Conservation (phyloP, 371 early-diverging fungal genomes). For the Mucor piriformis region DNA sequence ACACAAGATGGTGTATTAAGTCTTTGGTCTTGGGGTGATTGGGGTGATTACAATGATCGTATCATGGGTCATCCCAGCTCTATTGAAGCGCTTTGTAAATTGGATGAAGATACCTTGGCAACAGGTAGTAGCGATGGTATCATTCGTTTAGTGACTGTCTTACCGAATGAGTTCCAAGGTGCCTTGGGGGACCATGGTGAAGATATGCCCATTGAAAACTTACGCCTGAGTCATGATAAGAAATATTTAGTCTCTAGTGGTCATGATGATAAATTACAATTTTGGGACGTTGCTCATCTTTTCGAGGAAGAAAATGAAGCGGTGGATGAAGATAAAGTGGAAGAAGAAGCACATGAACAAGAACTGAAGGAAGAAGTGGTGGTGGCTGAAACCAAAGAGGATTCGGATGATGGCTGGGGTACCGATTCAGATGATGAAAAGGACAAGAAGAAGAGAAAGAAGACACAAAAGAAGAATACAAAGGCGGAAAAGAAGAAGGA, state of each 20-base stretch:
- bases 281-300: slow-evolving; percentile 78
- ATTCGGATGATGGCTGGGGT: slow-evolving; percentile 25
- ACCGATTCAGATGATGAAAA: slow-evolving; percentile 32
- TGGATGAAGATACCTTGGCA: slow-evolving; percentile 80
- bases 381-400: slow-evolving; percentile 2
- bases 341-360: slow-evolving; percentile 32
- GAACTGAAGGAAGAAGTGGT: slow-evolving; percentile 7
- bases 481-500: slow-evolving; percentile 22
- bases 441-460: slow-evolving; percentile 26
- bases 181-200: slow-evolving; percentile 86
- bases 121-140: slow-evolving; percentile 94
- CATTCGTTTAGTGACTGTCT: slow-evolving; percentile 74
- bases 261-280: slow-evolving; percentile 83
- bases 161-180: slow-evolving; percentile 88
- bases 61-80: slow-evolving; percentile 92
- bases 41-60: slow-evolving; percentile 91
- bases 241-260: slow-evolving; percentile 75
- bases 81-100: slow-evolving; percentile 79
- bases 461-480: slow-evolving; percentile 21
- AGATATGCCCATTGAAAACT: slow-evolving; percentile 83
- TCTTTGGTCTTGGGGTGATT: slow-evolving; percentile 77
- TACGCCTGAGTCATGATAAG: slow-evolving; percentile 67
- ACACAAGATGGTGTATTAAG: slow-evolving; percentile 87
- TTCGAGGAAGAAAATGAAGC: slow-evolving; percentile 39
- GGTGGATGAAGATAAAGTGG: slow-evolving; percentile 25